These are phyloP conservation scores for Tolypocladium paradoxum DNA, from an alignment of 2,329 filamentous ascomycete genomes.

Conservation along the genomic window DNA sequence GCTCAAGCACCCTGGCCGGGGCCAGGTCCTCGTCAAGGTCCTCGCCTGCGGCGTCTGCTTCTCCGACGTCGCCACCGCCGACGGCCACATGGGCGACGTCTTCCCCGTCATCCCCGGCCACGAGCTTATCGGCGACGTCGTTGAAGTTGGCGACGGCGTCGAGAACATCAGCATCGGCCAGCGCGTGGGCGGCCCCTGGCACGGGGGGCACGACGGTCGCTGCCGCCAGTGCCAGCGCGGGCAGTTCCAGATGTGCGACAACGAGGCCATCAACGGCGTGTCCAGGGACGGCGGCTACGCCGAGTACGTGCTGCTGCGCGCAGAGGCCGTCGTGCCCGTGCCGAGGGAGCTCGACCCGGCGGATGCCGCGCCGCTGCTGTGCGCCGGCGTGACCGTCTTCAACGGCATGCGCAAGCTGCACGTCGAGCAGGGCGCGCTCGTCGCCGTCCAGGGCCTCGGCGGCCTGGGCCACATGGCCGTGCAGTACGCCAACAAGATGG, in stretches of 20 bases:
- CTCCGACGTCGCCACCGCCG: conserved; percentile 40
- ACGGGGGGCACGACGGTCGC: conserved; percentile 43
- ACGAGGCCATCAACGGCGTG: conserved; percentile 53
- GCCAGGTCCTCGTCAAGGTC: conserved; percentile 59
- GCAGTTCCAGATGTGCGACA: conserved; percentile 58
- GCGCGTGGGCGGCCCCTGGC: conserved; percentile 42
- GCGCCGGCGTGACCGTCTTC: conserved; percentile 55
- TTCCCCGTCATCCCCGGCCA: conserved; percentile 59
- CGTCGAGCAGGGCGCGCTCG: conserved; percentile 39
- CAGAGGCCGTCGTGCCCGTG: conserved; percentile 49
- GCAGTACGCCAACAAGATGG: conserved; percentile 67
- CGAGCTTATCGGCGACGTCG: conserved; percentile 57
- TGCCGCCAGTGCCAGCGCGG: conserved; percentile 55
- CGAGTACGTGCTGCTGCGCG: conserved; percentile 49
- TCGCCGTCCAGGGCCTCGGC: conserved; percentile 58
- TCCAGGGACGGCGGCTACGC: conserved; percentile 56
- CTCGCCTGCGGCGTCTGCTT: conserved; percentile 64
- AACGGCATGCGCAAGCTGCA: conserved; percentile 45
- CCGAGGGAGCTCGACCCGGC: conserved; percentile 41
- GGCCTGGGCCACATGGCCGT: conserved; percentile 70
- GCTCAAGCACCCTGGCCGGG: conserved; percentile 42
- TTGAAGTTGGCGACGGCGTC: conserved; percentile 43
- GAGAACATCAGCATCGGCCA: conserved; percentile 50
- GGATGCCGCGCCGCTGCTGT: conserved; percentile 48
- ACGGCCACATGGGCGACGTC: conserved; percentile 39